A percentile compares a stretch with the other conserved stretches of the same genome.
phyloP scores from a whole-genome alignment of 345 rosid species.

The Rhodamnia rubescens region DNA sequence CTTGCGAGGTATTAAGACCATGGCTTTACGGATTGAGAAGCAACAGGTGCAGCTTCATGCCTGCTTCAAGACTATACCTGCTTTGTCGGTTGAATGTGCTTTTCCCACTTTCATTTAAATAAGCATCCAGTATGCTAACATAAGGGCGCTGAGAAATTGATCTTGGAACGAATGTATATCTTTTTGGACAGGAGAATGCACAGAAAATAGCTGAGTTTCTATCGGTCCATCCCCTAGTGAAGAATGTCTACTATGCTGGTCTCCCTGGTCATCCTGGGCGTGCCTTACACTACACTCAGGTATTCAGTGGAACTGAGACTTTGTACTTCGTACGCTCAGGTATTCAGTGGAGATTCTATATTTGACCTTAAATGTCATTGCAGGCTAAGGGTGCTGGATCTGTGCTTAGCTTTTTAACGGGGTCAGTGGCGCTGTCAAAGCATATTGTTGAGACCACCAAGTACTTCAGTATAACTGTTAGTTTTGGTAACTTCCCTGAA shows the following conservation, averaged over 20 bases:
- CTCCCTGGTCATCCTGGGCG: conserved; percentile 80
- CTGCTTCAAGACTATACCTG: background rate
- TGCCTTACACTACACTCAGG: conserved; percentile 89
- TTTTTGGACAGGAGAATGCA: conserved; percentile 59
- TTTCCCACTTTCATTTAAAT: background rate
- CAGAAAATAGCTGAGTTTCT: conserved; percentile 82
- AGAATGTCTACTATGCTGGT: conserved; percentile 79
- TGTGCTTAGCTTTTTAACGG: conserved; percentile 89
- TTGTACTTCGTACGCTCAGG: conserved; percentile 56
- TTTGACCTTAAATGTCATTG: background rate
- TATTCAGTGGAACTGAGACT: background rate
- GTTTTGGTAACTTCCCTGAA: conserved; percentile 59
- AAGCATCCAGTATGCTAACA: background rate
- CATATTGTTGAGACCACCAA: conserved; percentile 81
- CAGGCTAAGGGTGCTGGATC: conserved; percentile 98
- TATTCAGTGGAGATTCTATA: background rate
- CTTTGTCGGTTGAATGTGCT: background rate
- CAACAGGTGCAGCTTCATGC: conserved; percentile 55
- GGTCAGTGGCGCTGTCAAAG: conserved; percentile 77
- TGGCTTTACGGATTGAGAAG: conserved; percentile 88
- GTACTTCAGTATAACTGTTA: conserved; percentile 90
- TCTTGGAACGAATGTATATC: background rate
- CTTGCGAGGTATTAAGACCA: conserved; percentile 82
- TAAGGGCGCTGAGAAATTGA: background rate
- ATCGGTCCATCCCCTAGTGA: conserved; percentile 70